Evolutionary conservation across 75 land plant genomes (phyloP).

Genomic region (Picea glauca): DNA sequence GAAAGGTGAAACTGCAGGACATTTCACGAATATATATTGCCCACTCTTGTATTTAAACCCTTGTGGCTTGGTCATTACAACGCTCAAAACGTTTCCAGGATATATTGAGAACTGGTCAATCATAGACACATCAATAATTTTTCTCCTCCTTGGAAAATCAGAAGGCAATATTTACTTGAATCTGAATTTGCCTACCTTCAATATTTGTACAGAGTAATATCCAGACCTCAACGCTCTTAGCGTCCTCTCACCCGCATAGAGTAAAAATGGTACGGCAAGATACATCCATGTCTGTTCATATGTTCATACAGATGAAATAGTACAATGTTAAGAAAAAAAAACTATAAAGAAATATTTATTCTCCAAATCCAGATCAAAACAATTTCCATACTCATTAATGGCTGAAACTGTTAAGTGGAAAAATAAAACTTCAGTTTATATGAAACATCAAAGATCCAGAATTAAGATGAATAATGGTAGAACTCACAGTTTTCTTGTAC

Average conservation of each 20-base stretch:
- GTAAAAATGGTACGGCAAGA: slow-evolving; percentile 58
- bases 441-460: too few relatives aligned
- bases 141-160: too few relatives aligned
- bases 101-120: slow-evolving; percentile 62
- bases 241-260: slow-evolving; percentile 61
- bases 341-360: too few relatives aligned
- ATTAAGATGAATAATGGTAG: not conserved
- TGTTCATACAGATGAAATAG: too few relatives aligned
- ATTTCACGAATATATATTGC: slow-evolving; percentile 85
- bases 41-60: slow-evolving; percentile 92
- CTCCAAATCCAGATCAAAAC: too few relatives aligned
- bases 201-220: slow-evolving; percentile 44
- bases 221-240: slow-evolving; percentile 60
- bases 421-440: too few relatives aligned
- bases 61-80: slow-evolving; percentile 82
- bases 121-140: not conserved
- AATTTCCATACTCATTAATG: too few relatives aligned
- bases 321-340: too few relatives aligned
- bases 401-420: too few relatives aligned
- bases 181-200: slow-evolving; percentile 44
- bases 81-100: slow-evolving; percentile 83
- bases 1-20: slow-evolving; percentile 85
- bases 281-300: slow-evolving; percentile 85
- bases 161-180: not conserved
- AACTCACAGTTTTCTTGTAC: slow-evolving; percentile 70